phyloP scores from a whole-genome alignment of 2,329 filamentous ascomycete species.

The Conoideocrella luteorostrata region DNA sequence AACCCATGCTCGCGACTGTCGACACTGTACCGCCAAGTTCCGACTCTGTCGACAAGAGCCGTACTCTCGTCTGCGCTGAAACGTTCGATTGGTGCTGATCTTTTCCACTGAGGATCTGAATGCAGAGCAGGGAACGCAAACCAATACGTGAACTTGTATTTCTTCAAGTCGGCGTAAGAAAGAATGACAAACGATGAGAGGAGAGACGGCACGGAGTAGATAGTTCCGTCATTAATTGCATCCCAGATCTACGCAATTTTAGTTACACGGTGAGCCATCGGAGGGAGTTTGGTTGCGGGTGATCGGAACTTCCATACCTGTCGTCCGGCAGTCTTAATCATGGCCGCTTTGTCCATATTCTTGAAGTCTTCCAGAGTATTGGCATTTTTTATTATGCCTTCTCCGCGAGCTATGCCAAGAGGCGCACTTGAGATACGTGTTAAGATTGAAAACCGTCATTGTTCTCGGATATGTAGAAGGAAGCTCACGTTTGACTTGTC shows the following conservation, averaged over 20 bases:
- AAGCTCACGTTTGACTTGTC: constrained; percentile 70
- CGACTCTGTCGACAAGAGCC: constrained; percentile 71
- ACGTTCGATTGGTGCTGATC: constrained; percentile 44
- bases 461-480: no score
- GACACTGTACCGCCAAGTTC: constrained; percentile 79
- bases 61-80: constrained; percentile 67
- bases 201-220: constrained; percentile 89
- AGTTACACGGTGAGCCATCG: no score
- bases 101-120: constrained; percentile 77
- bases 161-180: constrained; percentile 93
- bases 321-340: constrained; percentile 71
- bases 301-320: no score
- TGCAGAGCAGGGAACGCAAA: constrained; percentile 93
- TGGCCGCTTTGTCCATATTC: constrained; percentile 69
- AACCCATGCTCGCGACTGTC: constrained; percentile 87
- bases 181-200: constrained; percentile 84
- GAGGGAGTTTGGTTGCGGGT: no score
- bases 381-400: constrained; percentile 91
- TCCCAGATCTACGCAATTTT: constrained; percentile 99
- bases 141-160: constrained; percentile 97
- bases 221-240: constrained; percentile 91
- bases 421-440: constrained; percentile 46
- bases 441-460: constrained; percentile 3
- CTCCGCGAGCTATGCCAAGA: constrained; percentile 69
- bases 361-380: constrained; percentile 95